These are phyloP conservation scores for Sphagnum magellanicum DNA, from an alignment of 228 moss, liverwort and hornwort genomes.

Conservation along the genomic window DNA sequence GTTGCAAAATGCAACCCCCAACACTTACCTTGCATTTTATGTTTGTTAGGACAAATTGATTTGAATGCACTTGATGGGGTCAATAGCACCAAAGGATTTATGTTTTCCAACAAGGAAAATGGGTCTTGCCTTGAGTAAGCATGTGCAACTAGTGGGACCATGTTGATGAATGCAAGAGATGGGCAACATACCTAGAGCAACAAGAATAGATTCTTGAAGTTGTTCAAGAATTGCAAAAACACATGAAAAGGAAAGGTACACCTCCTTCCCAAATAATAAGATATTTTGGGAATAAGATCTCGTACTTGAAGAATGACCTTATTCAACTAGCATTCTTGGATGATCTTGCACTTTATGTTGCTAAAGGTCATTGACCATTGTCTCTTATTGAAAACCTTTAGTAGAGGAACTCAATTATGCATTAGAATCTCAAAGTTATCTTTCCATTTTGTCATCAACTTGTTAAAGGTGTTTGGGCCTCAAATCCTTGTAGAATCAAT, in stretches of 20 bases:
- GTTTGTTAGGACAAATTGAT: conserved; percentile 46
- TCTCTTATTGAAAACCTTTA: conserved; percentile 31
- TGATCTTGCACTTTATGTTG: conserved; percentile 37
- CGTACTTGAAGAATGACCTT: conserved; percentile 39
- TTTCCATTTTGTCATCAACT: conserved; percentile 43
- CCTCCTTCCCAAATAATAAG: conserved; percentile 23
- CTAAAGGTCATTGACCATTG: conserved; percentile 31
- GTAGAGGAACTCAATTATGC: conserved; percentile 32
- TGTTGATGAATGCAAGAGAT: conserved; percentile 10
- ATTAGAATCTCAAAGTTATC: conserved; percentile 32
- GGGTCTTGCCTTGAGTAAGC: conserved; percentile 34
- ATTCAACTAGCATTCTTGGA: conserved; percentile 42
- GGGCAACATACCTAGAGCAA: conserved; percentile 37
- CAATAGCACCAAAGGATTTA: conserved; percentile 49
- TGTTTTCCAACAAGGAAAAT: conserved; percentile 52
- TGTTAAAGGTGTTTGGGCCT: conserved; percentile 39
- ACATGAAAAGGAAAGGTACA: conserved; percentile 37
- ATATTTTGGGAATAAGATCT: conserved; percentile 21
- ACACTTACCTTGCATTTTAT: conserved; percentile 50
- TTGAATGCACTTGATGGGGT: conserved; percentile 22
- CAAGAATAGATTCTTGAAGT: conserved; percentile 17
- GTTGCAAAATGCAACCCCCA: conserved; percentile 22
- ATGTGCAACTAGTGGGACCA: too few species aligned
- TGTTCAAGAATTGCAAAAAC: conserved; percentile 33
- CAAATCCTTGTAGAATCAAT: conserved; percentile 40